Conservation (phyloP, 2,329 filamentous ascomycete species). For the Septoria linicola region DNA sequence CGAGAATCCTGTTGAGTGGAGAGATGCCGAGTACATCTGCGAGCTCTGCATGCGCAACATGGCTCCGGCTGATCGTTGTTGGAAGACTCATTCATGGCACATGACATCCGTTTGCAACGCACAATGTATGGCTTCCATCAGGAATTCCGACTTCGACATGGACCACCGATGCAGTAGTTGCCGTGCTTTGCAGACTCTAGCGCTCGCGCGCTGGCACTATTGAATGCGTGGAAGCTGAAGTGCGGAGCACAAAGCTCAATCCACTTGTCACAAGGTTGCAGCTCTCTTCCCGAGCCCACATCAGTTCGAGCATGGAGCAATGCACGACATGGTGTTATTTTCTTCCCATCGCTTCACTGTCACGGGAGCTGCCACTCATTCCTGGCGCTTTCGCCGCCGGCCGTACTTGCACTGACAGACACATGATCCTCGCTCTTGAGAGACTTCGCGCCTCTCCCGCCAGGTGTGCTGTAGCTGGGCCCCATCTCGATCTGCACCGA, state of each 20-base stretch:
- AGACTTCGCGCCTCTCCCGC: slow-evolving; percentile 21
- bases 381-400: slow-evolving; percentile 7
- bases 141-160: too few relatives aligned
- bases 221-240: slow-evolving; percentile 20
- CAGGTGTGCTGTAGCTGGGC: slow-evolving; percentile 21
- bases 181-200: slow-evolving; percentile 22
- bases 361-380: not conserved
- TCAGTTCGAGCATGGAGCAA: slow-evolving; percentile 25
- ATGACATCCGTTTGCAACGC: too few relatives aligned
- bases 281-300: slow-evolving; percentile 19
- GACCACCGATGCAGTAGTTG: slow-evolving; percentile 27
- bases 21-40: not conserved
- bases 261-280: slow-evolving; percentile 13
- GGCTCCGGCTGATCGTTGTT: too few relatives aligned
- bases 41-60: not conserved
- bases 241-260: slow-evolving; percentile 22
- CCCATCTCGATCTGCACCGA: slow-evolving; percentile 36
- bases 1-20: slow-evolving; percentile 17
- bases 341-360: slow-evolving; percentile 10
- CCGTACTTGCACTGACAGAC: slow-evolving; percentile 25
- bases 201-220: slow-evolving; percentile 28
- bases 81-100: too few relatives aligned
- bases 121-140: too few relatives aligned
- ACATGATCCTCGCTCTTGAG: slow-evolving; percentile 23
- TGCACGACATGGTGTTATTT: slow-evolving; percentile 32